Evolutionary conservation across 208 protist species (phyloP).

Genomic region (Leptomonas pyrrhocoris): DNA sequence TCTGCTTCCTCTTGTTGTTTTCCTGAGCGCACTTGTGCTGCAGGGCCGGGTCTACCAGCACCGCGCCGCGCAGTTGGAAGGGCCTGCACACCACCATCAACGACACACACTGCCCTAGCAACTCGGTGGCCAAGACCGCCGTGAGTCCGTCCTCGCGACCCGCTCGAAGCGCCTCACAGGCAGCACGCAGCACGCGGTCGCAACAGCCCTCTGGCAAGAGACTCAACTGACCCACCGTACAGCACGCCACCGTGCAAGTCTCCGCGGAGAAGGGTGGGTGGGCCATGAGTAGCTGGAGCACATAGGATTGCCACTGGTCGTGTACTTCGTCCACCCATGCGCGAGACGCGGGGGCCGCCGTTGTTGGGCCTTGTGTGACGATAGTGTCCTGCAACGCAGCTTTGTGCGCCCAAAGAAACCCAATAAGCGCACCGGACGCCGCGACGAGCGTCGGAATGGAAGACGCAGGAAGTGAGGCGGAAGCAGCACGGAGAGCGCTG

Average conservation of each 20-base stretch:
- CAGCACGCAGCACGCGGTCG: constrained; percentile 26
- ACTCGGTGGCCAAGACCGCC: constrained; percentile 39
- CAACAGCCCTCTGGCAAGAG: constrained; percentile 30
- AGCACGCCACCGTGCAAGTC: constrained; percentile 43
- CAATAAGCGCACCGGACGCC: constrained; percentile 30
- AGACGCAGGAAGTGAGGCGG: background rate
- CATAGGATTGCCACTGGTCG: constrained; percentile 26
- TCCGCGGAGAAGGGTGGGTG: constrained; percentile 47
- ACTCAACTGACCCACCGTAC: constrained; percentile 49
- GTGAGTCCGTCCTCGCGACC: constrained; percentile 26
- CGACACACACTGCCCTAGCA: constrained; percentile 43
- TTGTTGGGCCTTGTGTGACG: background rate
- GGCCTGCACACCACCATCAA: constrained; percentile 40
- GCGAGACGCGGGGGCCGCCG: background rate
- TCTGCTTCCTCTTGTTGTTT: constrained; percentile 3
- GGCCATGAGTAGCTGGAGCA: constrained; percentile 44
- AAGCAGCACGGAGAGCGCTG: background rate
- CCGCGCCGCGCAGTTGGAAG: constrained; percentile 24
- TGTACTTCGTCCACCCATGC: constrained; percentile 5
- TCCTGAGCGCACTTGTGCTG: background rate
- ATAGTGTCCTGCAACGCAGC: background rate
- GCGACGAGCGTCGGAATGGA: constrained; percentile 20
- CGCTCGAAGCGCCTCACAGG: constrained; percentile 33
- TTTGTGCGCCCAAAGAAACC: constrained; percentile 6
- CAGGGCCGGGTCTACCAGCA: constrained; percentile 9